These are phyloP conservation scores for Paecilomyces niveus DNA, from an alignment of 2,329 filamentous ascomycete genomes.

Conservation along the genomic window DNA sequence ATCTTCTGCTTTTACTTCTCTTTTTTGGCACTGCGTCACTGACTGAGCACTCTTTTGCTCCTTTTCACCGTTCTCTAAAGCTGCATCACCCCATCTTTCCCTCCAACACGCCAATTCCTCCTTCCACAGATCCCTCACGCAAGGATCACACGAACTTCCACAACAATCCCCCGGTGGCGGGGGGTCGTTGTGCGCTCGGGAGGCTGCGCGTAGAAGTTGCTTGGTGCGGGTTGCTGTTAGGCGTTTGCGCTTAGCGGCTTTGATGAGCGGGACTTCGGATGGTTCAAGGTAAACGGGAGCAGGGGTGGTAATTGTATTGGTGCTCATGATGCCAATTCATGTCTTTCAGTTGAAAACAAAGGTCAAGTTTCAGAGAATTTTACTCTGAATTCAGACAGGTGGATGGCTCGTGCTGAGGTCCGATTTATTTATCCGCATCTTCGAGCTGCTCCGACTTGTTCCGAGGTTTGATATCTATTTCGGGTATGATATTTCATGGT, in stretches of 20 bases:
- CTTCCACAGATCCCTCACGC: conserved; percentile 27
- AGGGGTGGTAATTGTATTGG: neutral
- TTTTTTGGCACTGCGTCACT: neutral
- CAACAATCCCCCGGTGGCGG: conserved; percentile 28
- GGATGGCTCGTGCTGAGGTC: neutral
- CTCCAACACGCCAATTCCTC: conserved; percentile 27
- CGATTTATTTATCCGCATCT: neutral
- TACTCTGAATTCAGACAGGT: neutral
- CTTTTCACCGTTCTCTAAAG: conserved; percentile 6
- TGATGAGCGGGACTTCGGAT: conserved; percentile 18
- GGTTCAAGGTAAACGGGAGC: conserved; percentile 17
- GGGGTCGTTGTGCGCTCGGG: conserved; percentile 21
- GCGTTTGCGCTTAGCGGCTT: conserved; percentile 18
- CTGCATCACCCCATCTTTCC: conserved; percentile 24
- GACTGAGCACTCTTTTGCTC: neutral
- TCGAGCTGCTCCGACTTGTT: neutral
- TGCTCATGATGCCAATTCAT: neutral
- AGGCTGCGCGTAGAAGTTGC: conserved; percentile 24
- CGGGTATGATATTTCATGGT: too few relatives aligned
- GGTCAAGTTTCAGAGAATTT: neutral
- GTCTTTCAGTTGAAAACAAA: neutral
- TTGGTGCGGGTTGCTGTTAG: conserved; percentile 23
- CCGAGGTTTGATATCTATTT: neutral
- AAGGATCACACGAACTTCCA: conserved; percentile 30
- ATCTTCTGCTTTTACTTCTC: too few relatives aligned